Evolutionary conservation across 1,139 yeast genomes (phyloP).

Genomic region (Protomyces lactucae-debilis): DNA sequence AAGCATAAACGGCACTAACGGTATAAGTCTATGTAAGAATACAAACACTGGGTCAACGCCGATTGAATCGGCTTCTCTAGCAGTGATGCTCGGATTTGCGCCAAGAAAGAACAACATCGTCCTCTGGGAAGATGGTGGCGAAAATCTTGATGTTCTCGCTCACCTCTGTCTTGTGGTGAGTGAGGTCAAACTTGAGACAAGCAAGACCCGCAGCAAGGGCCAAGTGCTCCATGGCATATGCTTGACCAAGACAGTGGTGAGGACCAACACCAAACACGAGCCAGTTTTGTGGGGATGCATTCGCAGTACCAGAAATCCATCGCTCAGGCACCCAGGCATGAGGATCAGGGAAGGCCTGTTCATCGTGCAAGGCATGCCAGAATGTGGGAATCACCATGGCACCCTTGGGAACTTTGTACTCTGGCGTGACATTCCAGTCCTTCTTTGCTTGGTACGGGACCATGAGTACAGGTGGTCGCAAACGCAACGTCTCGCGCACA

Average conservation of each 20-base stretch:
- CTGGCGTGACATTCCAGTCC: conserved; percentile 72
- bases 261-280: conserved; percentile 96
- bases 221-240: conserved; percentile 83
- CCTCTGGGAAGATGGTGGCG: conserved; percentile 97
- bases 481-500: conserved; percentile 84
- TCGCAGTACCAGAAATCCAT: conserved; percentile 69
- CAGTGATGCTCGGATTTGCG: conserved; percentile 10
- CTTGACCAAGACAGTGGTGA: conserved; percentile 91
- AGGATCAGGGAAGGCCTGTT: conserved; percentile 90
- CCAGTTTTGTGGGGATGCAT: conserved; percentile 67
- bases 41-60: not conserved
- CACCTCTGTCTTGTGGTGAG: conserved; percentile 72
- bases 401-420: conserved; percentile 91
- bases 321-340: conserved; percentile 93
- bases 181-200: conserved; percentile 68
- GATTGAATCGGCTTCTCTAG: not conserved
- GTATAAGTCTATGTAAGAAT: not conserved
- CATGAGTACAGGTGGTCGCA: conserved; percentile 97
- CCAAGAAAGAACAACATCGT: conserved; percentile 37
- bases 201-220: conserved; percentile 89
- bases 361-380: conserved; percentile 94
- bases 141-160: conserved; percentile 92
- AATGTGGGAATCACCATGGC: conserved; percentile 93
- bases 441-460: conserved; percentile 92
- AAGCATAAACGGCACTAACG: not conserved